Evolutionary conservation across 129 eudicot species (phyloP).

Genomic region (carrot (Daucus carota)): DNA sequence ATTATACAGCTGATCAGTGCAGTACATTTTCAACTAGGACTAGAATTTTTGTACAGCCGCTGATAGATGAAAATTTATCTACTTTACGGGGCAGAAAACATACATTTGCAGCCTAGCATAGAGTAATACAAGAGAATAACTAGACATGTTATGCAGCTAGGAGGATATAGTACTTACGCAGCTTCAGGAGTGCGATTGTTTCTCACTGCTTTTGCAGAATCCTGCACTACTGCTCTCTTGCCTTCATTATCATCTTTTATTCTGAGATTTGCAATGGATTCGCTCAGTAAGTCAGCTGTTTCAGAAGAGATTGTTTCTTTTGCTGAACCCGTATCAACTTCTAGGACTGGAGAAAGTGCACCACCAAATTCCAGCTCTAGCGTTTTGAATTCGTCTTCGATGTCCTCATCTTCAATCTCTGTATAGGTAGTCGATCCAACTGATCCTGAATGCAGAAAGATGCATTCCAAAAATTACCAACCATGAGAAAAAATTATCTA

Average conservation of each 20-base stretch:
- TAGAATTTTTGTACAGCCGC: neutral
- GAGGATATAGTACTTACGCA: slow-evolving; percentile 8
- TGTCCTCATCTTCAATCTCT: slow-evolving; percentile 56
- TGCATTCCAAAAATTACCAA: neutral
- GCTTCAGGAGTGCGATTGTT: slow-evolving; percentile 25
- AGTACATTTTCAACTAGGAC: neutral
- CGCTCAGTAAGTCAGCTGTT: slow-evolving; percentile 33
- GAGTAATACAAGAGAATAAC: neutral
- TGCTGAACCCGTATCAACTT: slow-evolving; percentile 15
- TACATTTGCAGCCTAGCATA: neutral
- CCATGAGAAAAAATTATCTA: neutral
- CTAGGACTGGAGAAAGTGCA: slow-evolving; percentile 13
- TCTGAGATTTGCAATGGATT: slow-evolving; percentile 44
- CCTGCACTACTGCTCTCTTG: slow-evolving; percentile 5
- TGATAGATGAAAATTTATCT: no score
- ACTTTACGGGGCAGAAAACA: neutral
- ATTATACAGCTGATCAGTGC: neutral
- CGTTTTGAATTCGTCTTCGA: slow-evolving; percentile 62
- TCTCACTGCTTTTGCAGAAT: slow-evolving; percentile 8
- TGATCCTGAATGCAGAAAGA: slow-evolving; percentile 37
- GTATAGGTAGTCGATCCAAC: slow-evolving; percentile 17
- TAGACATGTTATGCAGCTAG: neutral
- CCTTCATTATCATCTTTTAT: slow-evolving; percentile 26
- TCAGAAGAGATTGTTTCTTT: slow-evolving; percentile 19
- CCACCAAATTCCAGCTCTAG: slow-evolving; percentile 44